Percentiles rank a stretch among this genome's conserved stretches.
Evolutionary conservation across 2,329 filamentous ascomycete genomes (phyloP).

Genomic region (Stachybotrys echinatus): DNA sequence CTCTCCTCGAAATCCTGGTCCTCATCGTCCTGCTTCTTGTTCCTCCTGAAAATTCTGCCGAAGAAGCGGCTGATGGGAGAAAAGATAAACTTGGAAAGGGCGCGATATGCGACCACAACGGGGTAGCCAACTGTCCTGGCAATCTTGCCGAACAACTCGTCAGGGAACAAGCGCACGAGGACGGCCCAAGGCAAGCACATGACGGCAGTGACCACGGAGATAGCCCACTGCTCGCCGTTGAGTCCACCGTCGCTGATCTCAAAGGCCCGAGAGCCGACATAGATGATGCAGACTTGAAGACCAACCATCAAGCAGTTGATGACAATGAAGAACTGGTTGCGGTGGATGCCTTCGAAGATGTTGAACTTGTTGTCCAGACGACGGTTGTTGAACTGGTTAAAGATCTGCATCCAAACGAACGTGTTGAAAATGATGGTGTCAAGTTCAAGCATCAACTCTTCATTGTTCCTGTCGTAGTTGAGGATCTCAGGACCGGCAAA

Average conservation of each 20-base stretch:
- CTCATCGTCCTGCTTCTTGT: not conserved
- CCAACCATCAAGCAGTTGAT: slow-evolving; percentile 81
- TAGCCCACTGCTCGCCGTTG: slow-evolving; percentile 71
- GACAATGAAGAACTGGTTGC: slow-evolving; percentile 75
- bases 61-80: not conserved
- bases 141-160: slow-evolving; percentile 16
- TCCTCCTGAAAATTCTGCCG: not conserved
- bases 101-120: not conserved
- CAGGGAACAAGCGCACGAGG: slow-evolving; percentile 44
- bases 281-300: slow-evolving; percentile 80
- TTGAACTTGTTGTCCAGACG: slow-evolving; percentile 82
- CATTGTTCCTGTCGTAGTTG: slow-evolving; percentile 26
- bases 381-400: slow-evolving; percentile 63
- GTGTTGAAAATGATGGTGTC: slow-evolving; percentile 64
- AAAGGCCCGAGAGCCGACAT: slow-evolving; percentile 73
- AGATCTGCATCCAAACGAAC: slow-evolving; percentile 70
- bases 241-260: slow-evolving; percentile 48
- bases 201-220: slow-evolving; percentile 57
- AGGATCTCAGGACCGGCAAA: slow-evolving; percentile 55
- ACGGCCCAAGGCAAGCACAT: slow-evolving; percentile 46
- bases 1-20: not conserved
- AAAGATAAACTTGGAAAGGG: not conserved
- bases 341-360: slow-evolving; percentile 74
- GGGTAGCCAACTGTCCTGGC: not conserved
- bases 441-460: slow-evolving; percentile 26